phyloP scores from a whole-genome alignment of 345 rosid genomes.

The Rubroshorea leprosula region DNA sequence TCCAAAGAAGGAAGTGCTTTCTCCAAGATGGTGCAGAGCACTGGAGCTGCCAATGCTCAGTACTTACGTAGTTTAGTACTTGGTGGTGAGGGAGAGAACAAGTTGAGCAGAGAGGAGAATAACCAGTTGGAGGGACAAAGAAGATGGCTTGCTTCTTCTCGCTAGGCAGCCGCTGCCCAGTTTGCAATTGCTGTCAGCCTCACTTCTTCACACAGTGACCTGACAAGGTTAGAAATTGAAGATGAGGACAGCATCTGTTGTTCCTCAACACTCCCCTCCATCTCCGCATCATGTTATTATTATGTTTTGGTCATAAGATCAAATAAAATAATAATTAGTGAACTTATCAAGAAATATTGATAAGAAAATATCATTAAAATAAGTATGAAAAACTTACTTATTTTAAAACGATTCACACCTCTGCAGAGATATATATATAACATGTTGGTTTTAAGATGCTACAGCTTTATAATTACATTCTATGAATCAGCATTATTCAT shows the following conservation, averaged over 20 bases:
- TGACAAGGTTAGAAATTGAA: slow-evolving; percentile 31
- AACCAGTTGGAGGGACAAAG: slow-evolving; percentile 10
- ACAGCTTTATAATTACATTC: no score
- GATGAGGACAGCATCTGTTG: slow-evolving; percentile 28
- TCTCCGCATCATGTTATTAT: no score
- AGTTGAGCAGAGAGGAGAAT: slow-evolving; percentile 9
- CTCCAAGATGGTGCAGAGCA: slow-evolving; percentile 68
- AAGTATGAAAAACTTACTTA: no score
- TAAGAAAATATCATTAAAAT: no score
- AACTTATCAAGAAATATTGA: no score
- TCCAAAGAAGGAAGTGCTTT: slow-evolving; percentile 51
- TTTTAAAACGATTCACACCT: no score
- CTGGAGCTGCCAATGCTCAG: slow-evolving; percentile 70
- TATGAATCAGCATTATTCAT: no score
- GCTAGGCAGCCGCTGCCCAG: slow-evolving; percentile 53
- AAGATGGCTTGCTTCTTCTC: slow-evolving; percentile 45
- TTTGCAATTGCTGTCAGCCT: slow-evolving; percentile 46
- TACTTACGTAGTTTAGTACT: slow-evolving; percentile 59
- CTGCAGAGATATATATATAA: no score
- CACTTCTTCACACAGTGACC: slow-evolving; percentile 44
- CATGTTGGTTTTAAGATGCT: no score
- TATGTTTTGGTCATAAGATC: no score
- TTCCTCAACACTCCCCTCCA: no score
- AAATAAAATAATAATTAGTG: no score
- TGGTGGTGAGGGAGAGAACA: slow-evolving; percentile 25